Evolutionary conservation across 2,329 filamentous ascomycete genomes (phyloP).

Genomic region (Colletotrichum higginsianum): DNA sequence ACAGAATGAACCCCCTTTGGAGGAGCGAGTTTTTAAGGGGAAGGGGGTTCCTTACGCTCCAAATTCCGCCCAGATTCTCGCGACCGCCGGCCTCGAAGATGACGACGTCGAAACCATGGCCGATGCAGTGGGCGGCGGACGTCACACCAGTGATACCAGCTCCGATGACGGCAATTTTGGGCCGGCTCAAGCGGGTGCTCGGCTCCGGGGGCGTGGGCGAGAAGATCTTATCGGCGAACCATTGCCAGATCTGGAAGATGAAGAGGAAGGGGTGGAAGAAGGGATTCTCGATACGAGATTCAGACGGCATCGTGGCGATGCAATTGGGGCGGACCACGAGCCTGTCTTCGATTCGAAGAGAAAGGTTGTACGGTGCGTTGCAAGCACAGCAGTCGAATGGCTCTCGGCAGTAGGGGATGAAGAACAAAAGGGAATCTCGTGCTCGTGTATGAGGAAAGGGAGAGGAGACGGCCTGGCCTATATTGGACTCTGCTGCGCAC

Average conservation of each 20-base stretch:
- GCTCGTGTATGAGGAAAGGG: background rate
- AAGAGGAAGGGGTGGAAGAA: constrained; percentile 71
- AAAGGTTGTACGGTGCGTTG: no score
- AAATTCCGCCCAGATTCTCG: constrained; percentile 82
- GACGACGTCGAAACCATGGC: constrained; percentile 86
- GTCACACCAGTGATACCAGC: constrained; percentile 83
- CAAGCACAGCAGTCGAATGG: background rate
- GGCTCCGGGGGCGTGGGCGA: constrained; percentile 79
- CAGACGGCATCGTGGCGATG: constrained; percentile 50
- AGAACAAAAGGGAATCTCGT: background rate
- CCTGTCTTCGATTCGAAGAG: background rate
- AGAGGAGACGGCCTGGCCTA: constrained; percentile 8
- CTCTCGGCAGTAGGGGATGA: background rate
- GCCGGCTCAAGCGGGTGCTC: constrained; percentile 68
- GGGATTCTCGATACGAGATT: constrained; percentile 55
- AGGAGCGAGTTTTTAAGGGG: background rate
- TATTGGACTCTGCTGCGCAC: constrained; percentile 10
- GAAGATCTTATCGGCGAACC: constrained; percentile 74
- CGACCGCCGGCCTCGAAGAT: constrained; percentile 82
- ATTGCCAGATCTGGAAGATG: constrained; percentile 77
- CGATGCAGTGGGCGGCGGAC: constrained; percentile 85
- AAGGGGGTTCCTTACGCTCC: constrained; percentile 71
- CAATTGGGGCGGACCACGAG: constrained; percentile 4
- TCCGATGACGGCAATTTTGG: constrained; percentile 79
- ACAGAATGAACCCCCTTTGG: no score